Conservation (phyloP, 2,329 filamentous ascomycete species). For the Drechslera avenae region DNA sequence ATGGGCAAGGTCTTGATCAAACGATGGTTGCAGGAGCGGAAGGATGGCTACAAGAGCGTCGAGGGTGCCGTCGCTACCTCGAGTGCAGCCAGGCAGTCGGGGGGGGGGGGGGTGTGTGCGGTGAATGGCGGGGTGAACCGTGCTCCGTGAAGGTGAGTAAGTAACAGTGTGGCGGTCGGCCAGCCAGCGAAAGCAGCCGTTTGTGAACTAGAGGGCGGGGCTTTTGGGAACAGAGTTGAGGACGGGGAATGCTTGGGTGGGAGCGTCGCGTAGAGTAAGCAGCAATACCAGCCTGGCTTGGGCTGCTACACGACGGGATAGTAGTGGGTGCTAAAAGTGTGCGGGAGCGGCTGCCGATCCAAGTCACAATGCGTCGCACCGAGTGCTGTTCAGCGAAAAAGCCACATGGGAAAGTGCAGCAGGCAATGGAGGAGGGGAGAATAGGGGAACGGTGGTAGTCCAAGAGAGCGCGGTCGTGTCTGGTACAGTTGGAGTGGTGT, state of each 20-base stretch:
- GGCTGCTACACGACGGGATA: conserved; percentile 16
- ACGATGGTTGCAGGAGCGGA: conserved; percentile 15
- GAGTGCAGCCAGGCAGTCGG: conserved; percentile 13
- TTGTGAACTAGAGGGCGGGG: conserved; percentile 1
- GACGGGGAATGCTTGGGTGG: conserved; percentile 10
- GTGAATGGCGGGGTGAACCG: conserved; percentile 39
- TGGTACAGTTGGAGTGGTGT: conserved; percentile 23
- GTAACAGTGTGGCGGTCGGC: conserved; percentile 6
- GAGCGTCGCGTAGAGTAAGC: conserved; percentile 19
- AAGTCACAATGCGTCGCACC: conserved; percentile 17
- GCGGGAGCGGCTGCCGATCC: conserved; percentile 15
- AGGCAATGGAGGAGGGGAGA: conserved; percentile 5
- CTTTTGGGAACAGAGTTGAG: conserved; percentile 3
- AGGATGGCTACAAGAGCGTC: conserved; percentile 16
- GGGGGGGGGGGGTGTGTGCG: conserved; percentile 25
- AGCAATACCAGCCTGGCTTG: conserved; percentile 20
- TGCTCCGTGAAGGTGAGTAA: conserved; percentile 17
- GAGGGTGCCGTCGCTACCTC: conserved; percentile 14
- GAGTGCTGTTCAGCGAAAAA: conserved; percentile 8
- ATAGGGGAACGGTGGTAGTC: conserved; percentile 15
- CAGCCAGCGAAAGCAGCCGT: neutral
- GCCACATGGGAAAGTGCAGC: conserved; percentile 10
- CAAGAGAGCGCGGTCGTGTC: conserved; percentile 14
- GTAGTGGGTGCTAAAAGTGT: conserved; percentile 17
- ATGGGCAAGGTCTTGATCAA: conserved; percentile 26